phyloP scores from a whole-genome alignment of 176 grass and related monocot genomes.

The Urochloa ruziziensis region DNA sequence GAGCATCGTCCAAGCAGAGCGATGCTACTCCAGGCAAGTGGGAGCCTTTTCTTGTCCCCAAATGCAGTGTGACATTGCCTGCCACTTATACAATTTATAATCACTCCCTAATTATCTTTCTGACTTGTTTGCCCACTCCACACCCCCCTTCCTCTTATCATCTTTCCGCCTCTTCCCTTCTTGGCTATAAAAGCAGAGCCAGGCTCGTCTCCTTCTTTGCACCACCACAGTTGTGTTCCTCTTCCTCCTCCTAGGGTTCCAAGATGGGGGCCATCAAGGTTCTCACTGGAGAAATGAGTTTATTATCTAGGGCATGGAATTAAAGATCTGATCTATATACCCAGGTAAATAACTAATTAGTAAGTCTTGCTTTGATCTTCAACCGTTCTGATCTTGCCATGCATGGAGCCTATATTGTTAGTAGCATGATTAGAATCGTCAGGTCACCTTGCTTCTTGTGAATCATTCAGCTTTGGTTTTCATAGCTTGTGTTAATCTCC shows the following conservation, averaged over 20 bases:
- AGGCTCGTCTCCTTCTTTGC: neutral
- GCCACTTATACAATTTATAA: constrained; percentile 22
- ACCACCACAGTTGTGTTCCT: constrained; percentile 13
- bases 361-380: neutral
- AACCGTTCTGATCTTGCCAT: constrained; percentile 1
- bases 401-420: neutral
- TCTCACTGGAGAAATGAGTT: neutral
- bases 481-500: neutral
- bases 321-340: constrained; percentile 30
- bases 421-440: neutral
- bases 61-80: constrained; percentile 12
- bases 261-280: neutral
- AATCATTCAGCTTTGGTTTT: constrained; percentile 5
- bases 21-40: constrained; percentile 28
- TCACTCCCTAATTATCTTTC: neutral
- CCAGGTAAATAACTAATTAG: constrained; percentile 23
- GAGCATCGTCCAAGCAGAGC: neutral
- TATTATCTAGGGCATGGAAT: neutral
- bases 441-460: neutral
- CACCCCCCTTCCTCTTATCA: neutral
- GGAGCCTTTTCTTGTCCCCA: constrained; percentile 15
- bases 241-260: constrained; percentile 15
- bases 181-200: constrained; percentile 22
- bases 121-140: neutral
- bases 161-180: neutral